These are phyloP conservation scores for Nothomitra cinnamomea DNA, from an alignment of 2,329 filamentous ascomycete genomes.

Conservation along the genomic window DNA sequence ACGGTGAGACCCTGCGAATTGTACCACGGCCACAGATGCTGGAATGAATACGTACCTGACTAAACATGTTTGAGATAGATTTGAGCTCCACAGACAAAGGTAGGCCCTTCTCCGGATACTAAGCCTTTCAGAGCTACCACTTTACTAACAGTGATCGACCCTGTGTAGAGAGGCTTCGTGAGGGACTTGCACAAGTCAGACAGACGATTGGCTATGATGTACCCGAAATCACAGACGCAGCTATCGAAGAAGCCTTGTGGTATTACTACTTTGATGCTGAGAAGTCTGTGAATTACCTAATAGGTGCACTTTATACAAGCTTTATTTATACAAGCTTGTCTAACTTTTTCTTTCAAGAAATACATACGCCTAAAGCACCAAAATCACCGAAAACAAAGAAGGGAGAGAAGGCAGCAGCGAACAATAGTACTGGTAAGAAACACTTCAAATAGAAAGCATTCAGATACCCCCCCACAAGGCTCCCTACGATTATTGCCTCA, in stretches of 20 bases:
- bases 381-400: constrained; percentile 4
- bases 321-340: neutral
- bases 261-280: constrained; percentile 90
- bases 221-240: constrained; percentile 41
- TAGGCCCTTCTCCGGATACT: constrained; percentile 4
- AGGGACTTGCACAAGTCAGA: constrained; percentile 49
- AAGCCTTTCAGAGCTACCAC: neutral
- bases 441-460: too few relatives aligned
- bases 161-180: constrained; percentile 37
- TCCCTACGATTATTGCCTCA: too few relatives aligned
- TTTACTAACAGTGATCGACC: neutral
- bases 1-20: neutral
- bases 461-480: too few relatives aligned
- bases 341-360: constrained; percentile 1
- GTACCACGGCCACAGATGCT: neutral
- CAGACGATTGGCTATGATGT: constrained; percentile 43
- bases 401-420: neutral
- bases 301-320: constrained; percentile 32
- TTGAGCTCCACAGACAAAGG: constrained; percentile 23
- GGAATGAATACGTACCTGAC: neutral
- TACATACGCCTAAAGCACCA: neutral
- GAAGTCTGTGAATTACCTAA: constrained; percentile 68
- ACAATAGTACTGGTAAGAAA: too few relatives aligned
- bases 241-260: constrained; percentile 85
- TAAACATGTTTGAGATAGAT: constrained; percentile 9